A percentile compares a stretch with the other conserved stretches of the same genome.
These are phyloP conservation scores for Termitomyces bulborhizus DNA, from an alignment of 768 basidiomycete species.

Conservation along the genomic window DNA sequence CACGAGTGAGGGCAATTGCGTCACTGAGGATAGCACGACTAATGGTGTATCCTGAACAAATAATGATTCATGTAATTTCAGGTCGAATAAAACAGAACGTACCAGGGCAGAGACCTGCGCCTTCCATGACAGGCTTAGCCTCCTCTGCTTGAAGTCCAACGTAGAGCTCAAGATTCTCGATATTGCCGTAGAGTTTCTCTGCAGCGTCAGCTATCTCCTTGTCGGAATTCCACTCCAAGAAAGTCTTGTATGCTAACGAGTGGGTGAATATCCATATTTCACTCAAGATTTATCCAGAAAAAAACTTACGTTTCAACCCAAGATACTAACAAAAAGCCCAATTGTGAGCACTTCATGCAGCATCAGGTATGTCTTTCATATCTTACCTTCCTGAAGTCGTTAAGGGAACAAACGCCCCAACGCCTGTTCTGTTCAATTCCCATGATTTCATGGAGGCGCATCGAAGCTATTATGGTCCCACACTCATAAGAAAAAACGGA, in stretches of 20 bases:
- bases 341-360: neutral
- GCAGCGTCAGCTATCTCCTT: slow-evolving; percentile 63
- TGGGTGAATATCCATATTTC: neutral
- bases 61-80: neutral
- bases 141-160: slow-evolving; percentile 78
- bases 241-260: slow-evolving; percentile 52
- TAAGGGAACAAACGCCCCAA: slow-evolving; percentile 82
- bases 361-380: neutral
- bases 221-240: slow-evolving; percentile 80
- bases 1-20: slow-evolving; percentile 81
- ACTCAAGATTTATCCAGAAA: neutral
- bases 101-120: slow-evolving; percentile 85
- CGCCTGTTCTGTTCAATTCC: slow-evolving; percentile 69
- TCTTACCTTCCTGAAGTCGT: slow-evolving; percentile 69
- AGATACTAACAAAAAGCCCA: slow-evolving; percentile 43
- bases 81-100: slow-evolving; percentile 5
- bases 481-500: neutral
- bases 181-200: slow-evolving; percentile 71
- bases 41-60: slow-evolving; percentile 61
- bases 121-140: slow-evolving; percentile 65
- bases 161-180: slow-evolving; percentile 76
- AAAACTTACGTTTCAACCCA: slow-evolving; percentile 60
- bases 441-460: slow-evolving; percentile 80
- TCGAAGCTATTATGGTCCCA: slow-evolving; percentile 31
- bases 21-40: slow-evolving; percentile 83